Evolutionary conservation across 192 early-diverging fungal species (phyloP).

Genomic region (Gamsiella multidivaricata): DNA sequence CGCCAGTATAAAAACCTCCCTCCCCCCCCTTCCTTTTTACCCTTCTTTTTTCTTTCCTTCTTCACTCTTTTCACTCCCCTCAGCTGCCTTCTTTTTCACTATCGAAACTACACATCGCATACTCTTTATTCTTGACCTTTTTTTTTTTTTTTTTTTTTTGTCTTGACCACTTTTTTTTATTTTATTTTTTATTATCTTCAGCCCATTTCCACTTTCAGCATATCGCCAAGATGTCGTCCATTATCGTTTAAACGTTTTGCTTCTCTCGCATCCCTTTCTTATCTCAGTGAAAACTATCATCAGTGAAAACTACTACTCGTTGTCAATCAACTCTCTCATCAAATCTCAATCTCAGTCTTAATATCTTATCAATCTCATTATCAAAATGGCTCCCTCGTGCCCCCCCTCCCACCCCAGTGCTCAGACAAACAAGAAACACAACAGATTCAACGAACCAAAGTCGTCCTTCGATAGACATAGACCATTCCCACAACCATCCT

Average conservation of each 20-base stretch:
- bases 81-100: background rate
- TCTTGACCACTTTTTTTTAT: background rate
- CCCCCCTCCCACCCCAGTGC: slow-evolving; percentile 45
- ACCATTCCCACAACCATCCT: slow-evolving; percentile 48
- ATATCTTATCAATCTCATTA: slow-evolving; percentile 27
- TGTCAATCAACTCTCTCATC: background rate
- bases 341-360: slow-evolving; percentile 18
- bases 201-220: slow-evolving; percentile 14
- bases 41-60: slow-evolving; percentile 3
- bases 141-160: slow-evolving; percentile 8
- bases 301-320: slow-evolving; percentile 17
- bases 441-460: slow-evolving; percentile 38
- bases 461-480: slow-evolving; percentile 49
- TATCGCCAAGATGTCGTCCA: slow-evolving; percentile 55
- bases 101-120: background rate
- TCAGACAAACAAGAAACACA: slow-evolving; percentile 13
- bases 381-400: slow-evolving; percentile 55
- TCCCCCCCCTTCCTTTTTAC: background rate
- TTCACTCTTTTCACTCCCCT: slow-evolving; percentile 25
- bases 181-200: slow-evolving; percentile 28
- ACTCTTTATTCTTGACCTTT: background rate
- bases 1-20: background rate
- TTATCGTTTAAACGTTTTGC: slow-evolving; percentile 54
- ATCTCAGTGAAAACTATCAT: slow-evolving; percentile 24
- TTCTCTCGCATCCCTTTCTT: slow-evolving; percentile 10